These are phyloP conservation scores for Pythium insidiosum DNA, from an alignment of 352 stramenopile genomes.

Conservation along the genomic window DNA sequence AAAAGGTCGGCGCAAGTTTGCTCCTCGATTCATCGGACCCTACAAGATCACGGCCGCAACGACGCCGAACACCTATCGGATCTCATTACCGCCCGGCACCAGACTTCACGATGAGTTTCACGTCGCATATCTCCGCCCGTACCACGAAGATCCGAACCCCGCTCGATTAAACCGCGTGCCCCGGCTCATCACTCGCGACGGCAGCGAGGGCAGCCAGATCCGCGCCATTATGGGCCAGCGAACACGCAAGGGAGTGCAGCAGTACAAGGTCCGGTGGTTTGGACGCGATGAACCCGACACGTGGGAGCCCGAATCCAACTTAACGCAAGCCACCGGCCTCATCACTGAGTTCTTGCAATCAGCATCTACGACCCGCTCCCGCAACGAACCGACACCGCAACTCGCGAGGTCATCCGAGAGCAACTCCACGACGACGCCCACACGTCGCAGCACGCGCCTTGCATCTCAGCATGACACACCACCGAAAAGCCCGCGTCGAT, in stretches of 20 bases:
- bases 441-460: too few species aligned
- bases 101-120: too few species aligned
- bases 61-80: slow-evolving; percentile 5
- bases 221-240: slow-evolving; percentile 1
- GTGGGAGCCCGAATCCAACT: slow-evolving; percentile 2
- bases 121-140: slow-evolving; percentile 3
- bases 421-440: too few species aligned
- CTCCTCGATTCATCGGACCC: slow-evolving; percentile 9
- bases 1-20: slow-evolving; percentile 6
- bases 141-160: slow-evolving; percentile 9
- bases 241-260: neutral
- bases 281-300: neutral
- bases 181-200: slow-evolving; percentile 2
- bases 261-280: slow-evolving; percentile 5
- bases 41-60: slow-evolving; percentile 2
- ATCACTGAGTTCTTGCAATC: too few species aligned
- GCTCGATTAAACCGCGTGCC: neutral
- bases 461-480: too few species aligned
- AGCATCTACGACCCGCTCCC: too few species aligned
- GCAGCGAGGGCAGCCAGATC: slow-evolving; percentile 2
- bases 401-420: too few species aligned
- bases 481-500: too few species aligned
- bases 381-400: too few species aligned
- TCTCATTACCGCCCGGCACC: slow-evolving; percentile 5
- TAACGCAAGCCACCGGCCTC: too few species aligned